Conservation (phyloP, 164 flowering plant species). For the Aristolochia fimbriata region DNA sequence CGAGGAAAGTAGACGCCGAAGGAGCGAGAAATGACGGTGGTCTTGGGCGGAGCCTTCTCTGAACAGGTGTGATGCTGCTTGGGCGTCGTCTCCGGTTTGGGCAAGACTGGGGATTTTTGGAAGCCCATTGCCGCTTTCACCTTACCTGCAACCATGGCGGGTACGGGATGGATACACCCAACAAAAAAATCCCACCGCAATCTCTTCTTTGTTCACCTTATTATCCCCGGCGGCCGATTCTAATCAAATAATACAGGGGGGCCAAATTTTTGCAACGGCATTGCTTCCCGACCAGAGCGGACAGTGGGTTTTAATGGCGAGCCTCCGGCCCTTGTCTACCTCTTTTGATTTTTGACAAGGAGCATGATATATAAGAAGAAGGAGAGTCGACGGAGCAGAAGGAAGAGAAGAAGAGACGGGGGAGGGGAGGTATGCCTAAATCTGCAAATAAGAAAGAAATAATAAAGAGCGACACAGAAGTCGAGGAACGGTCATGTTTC, state of each 20-base stretch:
- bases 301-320: too few relatives aligned
- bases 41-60: conserved; percentile 19
- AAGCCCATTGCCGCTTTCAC: conserved; percentile 62
- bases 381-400: background rate
- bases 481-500: conserved; percentile 5
- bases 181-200: background rate
- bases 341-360: background rate
- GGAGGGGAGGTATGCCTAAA: background rate
- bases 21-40: conserved; percentile 47
- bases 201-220: background rate
- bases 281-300: background rate
- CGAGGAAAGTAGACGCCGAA: conserved; percentile 95
- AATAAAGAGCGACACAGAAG: background rate
- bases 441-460: background rate
- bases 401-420: background rate
- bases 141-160: conserved; percentile 73
- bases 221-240: background rate
- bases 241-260: background rate
- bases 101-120: conserved; percentile 42
- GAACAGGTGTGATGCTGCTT: conserved; percentile 19
- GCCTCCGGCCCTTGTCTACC: background rate
- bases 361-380: background rate
- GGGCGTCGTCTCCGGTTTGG: conserved; percentile 26
- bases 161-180: too few relatives aligned
- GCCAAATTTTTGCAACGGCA: background rate